A percentile compares a stretch with the other conserved stretches of the same genome.
Evolutionary conservation across 345 rosid genomes (phyloP).

Genomic region (Eucalyptus regnans): DNA sequence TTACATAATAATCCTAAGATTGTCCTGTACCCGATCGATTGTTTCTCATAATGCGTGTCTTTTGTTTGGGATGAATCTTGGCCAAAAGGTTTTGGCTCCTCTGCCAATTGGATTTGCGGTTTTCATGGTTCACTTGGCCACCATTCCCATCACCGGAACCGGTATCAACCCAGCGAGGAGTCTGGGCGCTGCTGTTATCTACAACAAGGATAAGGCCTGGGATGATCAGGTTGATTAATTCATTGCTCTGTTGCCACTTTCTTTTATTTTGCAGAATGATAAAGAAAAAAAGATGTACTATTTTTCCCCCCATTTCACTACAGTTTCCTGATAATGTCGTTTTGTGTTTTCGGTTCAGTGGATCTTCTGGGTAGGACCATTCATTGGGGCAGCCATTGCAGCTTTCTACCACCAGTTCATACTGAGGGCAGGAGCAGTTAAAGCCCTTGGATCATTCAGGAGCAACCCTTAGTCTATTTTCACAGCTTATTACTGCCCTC

Average conservation of each 20-base stretch:
- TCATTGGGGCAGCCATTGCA: conserved; percentile 8
- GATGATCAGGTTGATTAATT: conserved; percentile 1
- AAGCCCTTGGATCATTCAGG: conserved; percentile 10
- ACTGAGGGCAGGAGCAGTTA: conserved; percentile 4
- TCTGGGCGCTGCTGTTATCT: conserved; percentile 9
- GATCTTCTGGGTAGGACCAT: conserved; percentile 20
- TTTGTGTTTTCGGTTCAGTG: not conserved
- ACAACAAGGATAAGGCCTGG: conserved; percentile 3
- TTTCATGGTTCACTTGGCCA: conserved; percentile 17
- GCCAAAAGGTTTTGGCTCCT: conserved; percentile 2
- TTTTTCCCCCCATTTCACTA: not conserved
- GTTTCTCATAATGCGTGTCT: not conserved
- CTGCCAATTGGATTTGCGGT: conserved; percentile 17
- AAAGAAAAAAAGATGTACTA: not conserved
- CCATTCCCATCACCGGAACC: conserved; percentile 11
- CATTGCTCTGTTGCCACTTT: not conserved
- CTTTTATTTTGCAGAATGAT: not conserved
- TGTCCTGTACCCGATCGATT: not conserved
- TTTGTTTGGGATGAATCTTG: not conserved
- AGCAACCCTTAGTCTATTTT: conserved; percentile 6
- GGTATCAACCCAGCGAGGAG: conserved; percentile 19
- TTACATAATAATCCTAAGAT: not conserved
- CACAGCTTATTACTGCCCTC: not conserved
- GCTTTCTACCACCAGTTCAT: conserved; percentile 7
- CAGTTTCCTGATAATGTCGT: not conserved